Percentiles rank a stretch among this genome's conserved stretches.
These are phyloP conservation scores for Heterobasidion occidentale DNA, from an alignment of 1,284 basidiomycete genomes.

Conservation along the genomic window DNA sequence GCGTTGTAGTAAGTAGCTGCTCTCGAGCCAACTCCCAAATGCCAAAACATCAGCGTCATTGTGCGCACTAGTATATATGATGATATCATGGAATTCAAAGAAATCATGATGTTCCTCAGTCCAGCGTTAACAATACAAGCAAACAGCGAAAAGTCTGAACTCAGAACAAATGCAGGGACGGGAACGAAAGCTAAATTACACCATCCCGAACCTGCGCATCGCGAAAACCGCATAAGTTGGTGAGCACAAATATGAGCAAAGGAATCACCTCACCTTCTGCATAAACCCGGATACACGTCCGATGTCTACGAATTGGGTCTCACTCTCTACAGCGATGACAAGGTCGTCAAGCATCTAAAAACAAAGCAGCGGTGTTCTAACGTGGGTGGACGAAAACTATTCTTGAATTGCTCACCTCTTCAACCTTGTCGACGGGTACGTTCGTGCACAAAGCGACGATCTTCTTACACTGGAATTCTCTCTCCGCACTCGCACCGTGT, in stretches of 20 bases:
- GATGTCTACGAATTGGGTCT: constrained; percentile 79
- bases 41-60: not conserved
- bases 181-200: constrained; percentile 37
- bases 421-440: constrained; percentile 82
- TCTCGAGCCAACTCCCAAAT: not conserved
- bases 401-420: constrained; percentile 63
- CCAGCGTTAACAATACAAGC: not conserved
- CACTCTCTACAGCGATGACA: constrained; percentile 84
- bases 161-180: not conserved
- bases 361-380: constrained; percentile 13
- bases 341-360: constrained; percentile 83
- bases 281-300: constrained; percentile 85
- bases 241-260: constrained; percentile 5
- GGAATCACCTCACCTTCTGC: constrained; percentile 52
- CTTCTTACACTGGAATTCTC: constrained; percentile 85
- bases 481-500: constrained; percentile 76
- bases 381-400: constrained; percentile 4
- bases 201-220: constrained; percentile 54
- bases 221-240: constrained; percentile 6
- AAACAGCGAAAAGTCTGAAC: not conserved
- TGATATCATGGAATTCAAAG: constrained; percentile 2
- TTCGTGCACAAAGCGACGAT: constrained; percentile 88
- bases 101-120: not conserved
- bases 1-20: constrained; percentile 8
- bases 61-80: not conserved